Evolutionary conservation across 805 yeast genomes (phyloP), one percentile per base, ranked within the genome.

Genomic region (Candida tibetensis): DNA sequence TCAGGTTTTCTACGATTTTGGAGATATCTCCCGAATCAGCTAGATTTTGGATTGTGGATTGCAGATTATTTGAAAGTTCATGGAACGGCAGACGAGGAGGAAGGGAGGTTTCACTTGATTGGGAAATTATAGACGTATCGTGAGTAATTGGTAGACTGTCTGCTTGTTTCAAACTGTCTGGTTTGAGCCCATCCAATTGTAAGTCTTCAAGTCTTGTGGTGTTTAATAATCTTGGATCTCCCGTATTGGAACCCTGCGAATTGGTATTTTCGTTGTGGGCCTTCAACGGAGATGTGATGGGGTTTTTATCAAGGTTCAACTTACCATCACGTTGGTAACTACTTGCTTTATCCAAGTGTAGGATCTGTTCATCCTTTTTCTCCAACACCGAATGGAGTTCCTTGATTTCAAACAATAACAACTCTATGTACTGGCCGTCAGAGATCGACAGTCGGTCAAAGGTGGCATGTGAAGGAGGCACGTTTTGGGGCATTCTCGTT

Each of bases 381-480:
- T 7, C 16, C 16, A 49, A 16, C 10, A 44, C 21, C 12, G 62
- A 46, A 30, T 59, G 55, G 21, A 67, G 49, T 37, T 66, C 72
- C 36, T 49, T 54, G 40, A 57, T 65, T 40, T 67, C 72, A 40
- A 58, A 61, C 17, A 62, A 32, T 26, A 69, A 48, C 28, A 51
- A 62, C 37, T 66, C 69, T 21, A 64, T 64, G 44, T 41, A 64
- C 34, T 66, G 63, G 4, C 38, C 44, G 34, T 56, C 65, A 8
- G 60, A 37, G 14, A 64, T 42, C 7, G 38, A 27, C 10, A 58
- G 49, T 28, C 70, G 44, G 41, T 68, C 66, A 37, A 67, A 67
- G 15, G 45, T 42, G 2, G 67, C 63, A 40, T 66, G 57, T 4
- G 70, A 64, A 3, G 73, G 72, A 15, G 52, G 45, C 14, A 46